Evolutionary conservation across 2,329 filamentous ascomycete species (phyloP).

Genomic region (Dactylonectria estremocensis): DNA sequence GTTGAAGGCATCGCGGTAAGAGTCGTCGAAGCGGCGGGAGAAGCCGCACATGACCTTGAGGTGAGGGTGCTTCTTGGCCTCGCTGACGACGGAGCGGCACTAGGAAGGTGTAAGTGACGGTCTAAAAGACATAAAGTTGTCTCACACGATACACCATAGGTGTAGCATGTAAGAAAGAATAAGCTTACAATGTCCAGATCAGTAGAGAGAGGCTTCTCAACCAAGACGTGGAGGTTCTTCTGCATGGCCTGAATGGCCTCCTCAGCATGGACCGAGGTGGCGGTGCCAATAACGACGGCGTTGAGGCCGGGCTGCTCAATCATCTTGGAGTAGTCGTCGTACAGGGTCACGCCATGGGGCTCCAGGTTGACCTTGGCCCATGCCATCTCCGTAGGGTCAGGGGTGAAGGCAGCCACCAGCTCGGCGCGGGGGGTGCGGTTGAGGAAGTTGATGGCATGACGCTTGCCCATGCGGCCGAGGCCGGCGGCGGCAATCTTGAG

Average conservation of each 20-base stretch:
- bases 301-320: conserved; percentile 55
- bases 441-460: conserved; percentile 66
- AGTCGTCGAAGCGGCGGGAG: conserved; percentile 67
- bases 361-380: conserved; percentile 62
- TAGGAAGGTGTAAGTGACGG: conserved; percentile 60
- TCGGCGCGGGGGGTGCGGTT: conserved; percentile 62
- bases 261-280: conserved; percentile 70
- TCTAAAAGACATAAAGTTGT: too few species aligned
- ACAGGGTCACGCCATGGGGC: conserved; percentile 61
- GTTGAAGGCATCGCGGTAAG: conserved; percentile 71
- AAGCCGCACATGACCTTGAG: conserved; percentile 70
- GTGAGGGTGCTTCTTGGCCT: conserved; percentile 56
- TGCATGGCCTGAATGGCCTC: conserved; percentile 70
- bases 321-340: conserved; percentile 63
- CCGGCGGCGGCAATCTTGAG: conserved; percentile 64
- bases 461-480: conserved; percentile 67
- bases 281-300: conserved; percentile 58
- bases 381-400: conserved; percentile 59
- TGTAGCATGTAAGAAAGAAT: conserved; percentile 43
- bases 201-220: conserved; percentile 73
- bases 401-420: conserved; percentile 65
- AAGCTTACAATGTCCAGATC: conserved; percentile 69
- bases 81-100: conserved; percentile 23
- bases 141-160: too few species aligned
- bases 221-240: conserved; percentile 68